A percentile compares a stretch with the other conserved stretches of the same genome.
Conservation (phyloP, 2,329 filamentous ascomycete species). For the Stagonosporopsis vannaccii region DNA sequence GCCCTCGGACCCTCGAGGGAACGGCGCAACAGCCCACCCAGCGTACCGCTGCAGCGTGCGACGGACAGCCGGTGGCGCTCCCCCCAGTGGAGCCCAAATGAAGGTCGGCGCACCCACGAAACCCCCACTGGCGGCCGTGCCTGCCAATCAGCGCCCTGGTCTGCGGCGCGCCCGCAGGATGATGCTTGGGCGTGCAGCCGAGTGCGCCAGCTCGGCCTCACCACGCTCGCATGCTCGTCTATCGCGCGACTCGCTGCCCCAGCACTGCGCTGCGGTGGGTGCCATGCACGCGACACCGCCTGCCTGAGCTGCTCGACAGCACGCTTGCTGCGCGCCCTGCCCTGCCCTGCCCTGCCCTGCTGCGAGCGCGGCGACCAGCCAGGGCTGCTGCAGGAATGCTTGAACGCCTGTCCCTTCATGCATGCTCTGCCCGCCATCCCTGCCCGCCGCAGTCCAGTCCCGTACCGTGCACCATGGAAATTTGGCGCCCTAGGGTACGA, state of each 20-base stretch:
- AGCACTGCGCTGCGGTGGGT: no score
- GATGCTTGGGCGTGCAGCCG: constrained; percentile 25
- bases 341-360: background rate
- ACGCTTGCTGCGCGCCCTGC: background rate
- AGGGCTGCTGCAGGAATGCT: constrained; percentile 13
- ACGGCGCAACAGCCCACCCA: constrained; percentile 33
- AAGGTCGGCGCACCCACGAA: constrained; percentile 30
- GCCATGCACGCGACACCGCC: constrained; percentile 6
- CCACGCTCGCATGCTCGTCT: background rate
- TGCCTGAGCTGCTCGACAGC: background rate
- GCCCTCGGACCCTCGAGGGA: constrained; percentile 26
- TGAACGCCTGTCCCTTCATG: constrained; percentile 11
- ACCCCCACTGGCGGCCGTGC: constrained; percentile 25
- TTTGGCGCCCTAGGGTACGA: constrained; percentile 10
- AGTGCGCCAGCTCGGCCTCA: constrained; percentile 22
- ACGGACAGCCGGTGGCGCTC: constrained; percentile 32
- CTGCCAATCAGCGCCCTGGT: constrained; percentile 23
- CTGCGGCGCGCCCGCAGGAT: constrained; percentile 15
- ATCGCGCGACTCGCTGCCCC: constrained; percentile 13
- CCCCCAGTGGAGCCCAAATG: constrained; percentile 17
- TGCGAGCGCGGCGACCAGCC: no score
- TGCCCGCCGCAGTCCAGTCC: constrained; percentile 11
- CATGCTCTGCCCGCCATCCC: constrained; percentile 4
- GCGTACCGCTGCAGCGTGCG: constrained; percentile 33
- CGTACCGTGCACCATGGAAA: constrained; percentile 14